Evolutionary conservation across 202 grass and related monocot genomes (phyloP), one percentile per base, ranked within the genome.

Genomic region (Cymbopogon flexuosus): DNA sequence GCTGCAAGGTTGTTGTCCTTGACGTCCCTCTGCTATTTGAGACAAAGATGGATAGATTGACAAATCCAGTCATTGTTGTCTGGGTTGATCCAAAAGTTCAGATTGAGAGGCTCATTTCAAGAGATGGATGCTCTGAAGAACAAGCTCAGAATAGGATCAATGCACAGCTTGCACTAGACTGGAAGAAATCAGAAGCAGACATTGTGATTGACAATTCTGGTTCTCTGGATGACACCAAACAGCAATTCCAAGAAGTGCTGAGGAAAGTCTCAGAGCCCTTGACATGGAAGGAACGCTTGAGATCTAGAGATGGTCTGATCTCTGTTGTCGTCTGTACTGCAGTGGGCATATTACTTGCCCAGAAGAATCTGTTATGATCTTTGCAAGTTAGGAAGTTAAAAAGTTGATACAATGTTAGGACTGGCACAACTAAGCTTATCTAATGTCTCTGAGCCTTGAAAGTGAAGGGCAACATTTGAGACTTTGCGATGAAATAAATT

Each of bases 21-120:
- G 94, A 97, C 76, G 89, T 94, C 37, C 92, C 94, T 0, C 81
- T 97, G 41, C 27, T 94, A 65, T 97, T 94, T 3, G 94, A 97
- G 79, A 86, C 89, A 66, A 97, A 97, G 81, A 92, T 94, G 92
- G 78, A 91, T 68, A 63, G 56, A 31, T 90, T 90, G 90, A 92
- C 92, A 10, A 40, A 83, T 22, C 94, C 92, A 0, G 85, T 91
- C 31, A 82, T 92, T 82, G 91, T 94, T 49, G 85, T 92, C 70
- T 97, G 91, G 91, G 87, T 97, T 68, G 72, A 97, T 86, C 72
- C 72, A 42, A 52, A 87, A 84, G 89, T 88, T 4, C 90, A 94
- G 81, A 79, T 93, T 13, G 66, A 90, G 68, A 89, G 94, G 33
- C 73, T 97, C 24, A 89, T 92, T 52, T 85, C 88, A 77, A 91